Evolutionary conservation across 2,329 filamentous ascomycete species (phyloP), one percentile per base, ranked within the genome.

Genomic region (Xylaria sp.): DNA sequence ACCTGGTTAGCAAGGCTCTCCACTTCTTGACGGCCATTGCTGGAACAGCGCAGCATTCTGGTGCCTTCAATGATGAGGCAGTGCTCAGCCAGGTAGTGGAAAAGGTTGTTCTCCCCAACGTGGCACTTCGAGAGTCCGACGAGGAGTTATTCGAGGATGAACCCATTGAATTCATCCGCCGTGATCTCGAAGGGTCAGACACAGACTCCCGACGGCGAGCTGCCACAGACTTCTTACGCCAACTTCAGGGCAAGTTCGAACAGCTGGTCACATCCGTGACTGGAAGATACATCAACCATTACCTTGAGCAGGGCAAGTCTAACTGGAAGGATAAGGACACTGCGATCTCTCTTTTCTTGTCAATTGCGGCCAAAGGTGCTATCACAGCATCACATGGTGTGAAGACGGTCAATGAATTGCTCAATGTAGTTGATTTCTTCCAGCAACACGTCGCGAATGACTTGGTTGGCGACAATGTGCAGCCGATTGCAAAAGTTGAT

Each of bases 261-360:
- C 81, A 83, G 58, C 82, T 91, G 2, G 94, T 98, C 47, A 98
- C 94, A 0, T 85, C 83, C 55, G 91, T 96, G n/a, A 94, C 96
- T 21, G 89, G 89, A 66, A 89, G 87, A 69, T 97, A 98, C 79
- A 92, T 96, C 71, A 86, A 90, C 65, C 91, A 94, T 76, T 97
- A 96, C 75, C 84, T 99, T 28, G 84, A 90, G 57, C 93, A 93
- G 72, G 85, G 88, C 58, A 91, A 91, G 76, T 83, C 84, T 17
- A 93, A 97, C 76, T 99, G 95, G 95, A 96, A 96, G 78, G 89
- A 93, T 51, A 99, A 99, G 80, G 95, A 99, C 74, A 98, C 94
- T 0, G 95, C 95, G n/a, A 90, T 97, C 61, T 98, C 98, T 73
- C 87, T 99, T 15, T 99, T 96, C 82, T 88, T 95, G 38, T 92